Percentiles rank a stretch among this genome's conserved stretches.
phyloP scores from a whole-genome alignment of 31 red algal genomes.

The Endocladia muricata region DNA sequence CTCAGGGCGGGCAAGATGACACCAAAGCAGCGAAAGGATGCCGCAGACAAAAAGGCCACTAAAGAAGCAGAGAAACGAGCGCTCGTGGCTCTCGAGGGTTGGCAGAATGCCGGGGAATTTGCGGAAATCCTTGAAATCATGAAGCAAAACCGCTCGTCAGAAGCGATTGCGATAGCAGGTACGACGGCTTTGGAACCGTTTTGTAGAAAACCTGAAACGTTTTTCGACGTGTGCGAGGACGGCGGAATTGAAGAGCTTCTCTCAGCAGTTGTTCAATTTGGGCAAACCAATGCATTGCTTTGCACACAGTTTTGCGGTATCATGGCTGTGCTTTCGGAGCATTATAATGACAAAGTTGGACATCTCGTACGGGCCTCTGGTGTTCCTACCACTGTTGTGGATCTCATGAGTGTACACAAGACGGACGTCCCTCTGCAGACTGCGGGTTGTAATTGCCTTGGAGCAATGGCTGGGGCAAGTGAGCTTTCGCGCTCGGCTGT shows the following conservation, averaged over 20 bases:
- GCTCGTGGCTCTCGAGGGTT: constrained; percentile 26
- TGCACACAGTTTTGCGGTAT: constrained; percentile 45
- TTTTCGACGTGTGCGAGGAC: constrained; percentile 58
- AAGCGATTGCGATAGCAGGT: constrained; percentile 24
- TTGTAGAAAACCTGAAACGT: constrained; percentile 33
- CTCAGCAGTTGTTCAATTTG: constrained; percentile 37
- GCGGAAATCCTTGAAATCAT: constrained; percentile 24
- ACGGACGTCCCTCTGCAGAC: constrained; percentile 44
- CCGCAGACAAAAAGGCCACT: constrained; percentile 34
- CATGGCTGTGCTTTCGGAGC: constrained; percentile 29
- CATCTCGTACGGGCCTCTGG: constrained; percentile 52
- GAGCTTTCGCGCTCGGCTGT: constrained; percentile 72
- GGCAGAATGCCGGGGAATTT: constrained; percentile 10
- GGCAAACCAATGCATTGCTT: constrained; percentile 29
- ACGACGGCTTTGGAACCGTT: constrained; percentile 6
- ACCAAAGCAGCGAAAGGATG: constrained; percentile 49
- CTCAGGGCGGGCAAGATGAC: constrained; percentile 29
- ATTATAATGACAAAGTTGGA: constrained; percentile 60
- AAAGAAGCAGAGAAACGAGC: constrained; percentile 23
- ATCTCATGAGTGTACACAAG: constrained; percentile 34
- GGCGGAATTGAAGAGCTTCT: constrained; percentile 63
- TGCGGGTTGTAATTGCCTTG: constrained; percentile 40
- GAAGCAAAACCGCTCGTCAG: constrained; percentile 21
- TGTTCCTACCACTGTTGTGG: constrained; percentile 51
- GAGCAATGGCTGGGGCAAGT: constrained; percentile 44